Conservation (phyloP, 2,329 filamentous ascomycete species). For the Trichophyton rubrum region DNA sequence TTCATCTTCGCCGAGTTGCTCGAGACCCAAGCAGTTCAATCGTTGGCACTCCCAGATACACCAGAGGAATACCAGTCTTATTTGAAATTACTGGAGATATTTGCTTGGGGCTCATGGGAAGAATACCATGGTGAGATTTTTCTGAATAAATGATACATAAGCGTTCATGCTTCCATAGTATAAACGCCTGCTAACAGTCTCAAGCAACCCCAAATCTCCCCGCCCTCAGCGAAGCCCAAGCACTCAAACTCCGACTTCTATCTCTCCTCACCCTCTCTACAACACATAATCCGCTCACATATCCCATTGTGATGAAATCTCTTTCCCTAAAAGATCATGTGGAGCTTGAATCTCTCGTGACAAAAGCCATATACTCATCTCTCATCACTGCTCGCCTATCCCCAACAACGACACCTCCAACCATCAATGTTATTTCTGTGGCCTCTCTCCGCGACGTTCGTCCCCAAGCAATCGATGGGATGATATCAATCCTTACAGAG, state of each 20-base stretch:
- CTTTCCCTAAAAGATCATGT: constrained; percentile 56
- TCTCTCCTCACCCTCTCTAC: constrained; percentile 72
- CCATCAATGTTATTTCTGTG: constrained; percentile 66
- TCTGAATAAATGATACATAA: background rate
- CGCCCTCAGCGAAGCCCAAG: constrained; percentile 56
- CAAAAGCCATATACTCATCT: constrained; percentile 73
- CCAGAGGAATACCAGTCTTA: constrained; percentile 51
- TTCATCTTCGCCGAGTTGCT: constrained; percentile 94
- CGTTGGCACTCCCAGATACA: constrained; percentile 43
- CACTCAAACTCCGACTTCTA: constrained; percentile 77
- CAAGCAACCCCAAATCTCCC: constrained; percentile 51
- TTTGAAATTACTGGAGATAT: constrained; percentile 68
- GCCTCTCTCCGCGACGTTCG: constrained; percentile 76
- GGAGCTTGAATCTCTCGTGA: constrained; percentile 75
- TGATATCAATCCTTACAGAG: constrained; percentile 54
- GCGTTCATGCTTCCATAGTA: background rate
- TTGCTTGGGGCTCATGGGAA: constrained; percentile 81
- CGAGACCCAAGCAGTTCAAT: constrained; percentile 63
- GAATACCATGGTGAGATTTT: constrained; percentile 51
- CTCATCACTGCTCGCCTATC: constrained; percentile 75
- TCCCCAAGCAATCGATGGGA: constrained; percentile 55
- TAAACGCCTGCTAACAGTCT: constrained; percentile 11
- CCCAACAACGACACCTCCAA: constrained; percentile 64
- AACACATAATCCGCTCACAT: constrained; percentile 56
- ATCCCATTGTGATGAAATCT: constrained; percentile 52